Base-by-base conservation (phyloP, 2,329 filamentous ascomycete species). In the Lachnellula occidentalis region DNA sequence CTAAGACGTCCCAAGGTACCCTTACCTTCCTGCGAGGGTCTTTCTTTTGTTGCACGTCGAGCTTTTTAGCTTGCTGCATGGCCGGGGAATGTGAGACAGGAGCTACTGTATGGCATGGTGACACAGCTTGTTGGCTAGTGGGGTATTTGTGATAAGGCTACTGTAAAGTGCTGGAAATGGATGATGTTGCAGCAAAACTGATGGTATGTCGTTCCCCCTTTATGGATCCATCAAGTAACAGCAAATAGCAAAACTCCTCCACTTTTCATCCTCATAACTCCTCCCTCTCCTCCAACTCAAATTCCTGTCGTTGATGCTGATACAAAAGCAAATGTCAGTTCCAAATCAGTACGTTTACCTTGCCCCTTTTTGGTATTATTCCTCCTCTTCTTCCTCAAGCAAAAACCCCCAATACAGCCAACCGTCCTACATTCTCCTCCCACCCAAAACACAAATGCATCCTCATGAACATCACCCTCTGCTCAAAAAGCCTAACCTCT, bases 401-500 rank as follows among this genome's bases (percentile, higher is more conserved):
- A 45, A 27, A 24, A 34, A 74, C 71, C 11, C 73, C 72, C 46
- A 79, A 61, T 27, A 77, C 67, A 53, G 69, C 73, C 6, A 77
- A 56, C 53, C 69, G 71, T 37, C 69, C 70, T 22, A 72, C 60
- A 56, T 41, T 52, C 7, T 51, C 66, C 17, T 71, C 73, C 76
- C 81, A 79, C 1, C 78, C 81, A 63, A 85, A 81, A 5, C 77
- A 72, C 61, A 85, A 58, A 15, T 76, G 81, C 8, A 82, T 61
- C 15, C 80, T 72, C 48, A 79, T 66, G 58, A 77, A 82, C 14
- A 77, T 51, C 47, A 83, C 61, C 4, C 77, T 69, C 58, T 78
- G 74, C 59, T 84, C 78, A 5, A 83, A 64, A 43, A 73, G 71
- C 51, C 70, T 70, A n/a, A 82, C 57, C 17, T 71, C 69, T 12